These are phyloP conservation scores for Ophiostoma himal-ulmi DNA, from an alignment of 2,329 filamentous ascomycete genomes.

Conservation along the genomic window DNA sequence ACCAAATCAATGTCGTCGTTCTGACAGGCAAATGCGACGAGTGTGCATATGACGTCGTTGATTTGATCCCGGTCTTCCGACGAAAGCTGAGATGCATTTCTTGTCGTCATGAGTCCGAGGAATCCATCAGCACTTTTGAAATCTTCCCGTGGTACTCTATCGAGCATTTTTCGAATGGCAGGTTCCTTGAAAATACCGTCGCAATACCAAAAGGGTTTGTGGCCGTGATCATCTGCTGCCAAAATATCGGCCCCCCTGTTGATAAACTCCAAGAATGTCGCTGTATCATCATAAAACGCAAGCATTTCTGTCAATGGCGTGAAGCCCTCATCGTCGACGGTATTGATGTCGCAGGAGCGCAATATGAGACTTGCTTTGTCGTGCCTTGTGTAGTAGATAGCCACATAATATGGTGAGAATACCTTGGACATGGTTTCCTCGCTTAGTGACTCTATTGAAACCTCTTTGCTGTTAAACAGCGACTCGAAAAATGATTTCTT, in stretches of 20 bases:
- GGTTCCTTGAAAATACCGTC: too few relatives aligned
- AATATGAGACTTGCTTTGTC: not conserved
- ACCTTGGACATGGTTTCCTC: not conserved
- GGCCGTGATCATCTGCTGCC: not conserved
- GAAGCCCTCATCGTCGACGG: too few relatives aligned
- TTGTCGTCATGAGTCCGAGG: not conserved
- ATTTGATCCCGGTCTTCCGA: not conserved
- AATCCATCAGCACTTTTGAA: not conserved
- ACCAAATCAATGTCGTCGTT: not conserved
- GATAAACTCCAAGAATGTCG: not conserved
- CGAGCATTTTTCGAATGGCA: not conserved
- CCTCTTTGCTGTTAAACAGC: not conserved
- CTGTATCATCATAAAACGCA: too few relatives aligned
- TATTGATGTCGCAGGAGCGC: not conserved
- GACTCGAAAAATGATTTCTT: too few relatives aligned
- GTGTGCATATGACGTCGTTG: not conserved
- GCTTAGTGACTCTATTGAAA: not conserved
- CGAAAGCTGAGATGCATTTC: not conserved
- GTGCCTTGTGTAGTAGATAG: too few relatives aligned
- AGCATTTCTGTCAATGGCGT: not conserved
- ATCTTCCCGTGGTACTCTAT: not conserved
- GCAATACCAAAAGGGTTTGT: not conserved
- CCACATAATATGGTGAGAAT: not conserved
- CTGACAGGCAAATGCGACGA: not conserved
- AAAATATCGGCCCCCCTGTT: not conserved